Evolutionary conservation across 441 rosid species (phyloP), one percentile per base, ranked within the genome.

Genomic region (Biscutella laevigata): DNA sequence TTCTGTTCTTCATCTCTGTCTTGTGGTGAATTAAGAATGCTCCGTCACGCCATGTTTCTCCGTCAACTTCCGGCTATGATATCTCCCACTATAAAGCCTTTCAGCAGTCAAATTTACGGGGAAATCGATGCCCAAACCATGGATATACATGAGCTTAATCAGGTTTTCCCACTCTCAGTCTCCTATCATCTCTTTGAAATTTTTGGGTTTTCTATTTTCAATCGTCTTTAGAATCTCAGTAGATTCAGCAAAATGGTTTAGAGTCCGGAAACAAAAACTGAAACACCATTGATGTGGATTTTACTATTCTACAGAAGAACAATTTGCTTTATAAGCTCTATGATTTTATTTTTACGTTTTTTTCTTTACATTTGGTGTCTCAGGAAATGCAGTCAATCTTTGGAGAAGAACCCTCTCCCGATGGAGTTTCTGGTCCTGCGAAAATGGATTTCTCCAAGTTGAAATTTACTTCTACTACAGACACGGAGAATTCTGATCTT

Each of bases 301-400:
- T 34, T 12, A 10, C 2, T 37, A 56, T 14, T 40, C 4, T 17
- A 7, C 10, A n/a, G 21, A 32, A 8, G n/a, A 33, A 12, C 36
- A n/a, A n/a, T n/a, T n/a, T 8, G 14, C 30, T n/a, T 12, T 20
- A 12, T 19, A 28, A 21, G 29, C 34, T 38, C 2, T 21, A 41
- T 50, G 6, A 17, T 34, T 41, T 48, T n/a, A n/a, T n/a, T n/a
- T n/a, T 9, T 53, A 21, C 39, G 4, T 22, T 30, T 34, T 4
- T 4, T 16, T 1, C n/a, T 16, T 28, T 2, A 53, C 20, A 22
- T 36, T 14, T 43, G 40, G 32, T 50, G 34, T 61, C 53, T 50
- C 67, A 91, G 96, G 95, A 87, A 69, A 80, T 91, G 88, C 86
- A 83, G 67, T 70, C 76, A 3, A 67, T 83, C 39, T 91, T 91